Evolutionary conservation across 2,329 filamentous ascomycete species (phyloP).

Genomic region (Coccinonectria pachysandricola): DNA sequence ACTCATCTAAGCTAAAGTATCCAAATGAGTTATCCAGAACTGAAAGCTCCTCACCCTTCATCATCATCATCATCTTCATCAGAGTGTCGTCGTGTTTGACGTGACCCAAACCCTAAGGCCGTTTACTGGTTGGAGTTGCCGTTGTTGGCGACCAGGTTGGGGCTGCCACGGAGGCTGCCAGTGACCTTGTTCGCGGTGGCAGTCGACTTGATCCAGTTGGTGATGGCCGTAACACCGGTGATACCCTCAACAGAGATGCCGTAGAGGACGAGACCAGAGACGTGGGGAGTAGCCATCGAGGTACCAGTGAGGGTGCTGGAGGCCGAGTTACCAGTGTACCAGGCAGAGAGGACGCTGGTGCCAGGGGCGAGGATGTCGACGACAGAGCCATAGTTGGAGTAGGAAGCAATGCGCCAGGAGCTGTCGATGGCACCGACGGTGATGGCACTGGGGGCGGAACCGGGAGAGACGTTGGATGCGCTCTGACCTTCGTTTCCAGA

Average conservation of each 20-base stretch:
- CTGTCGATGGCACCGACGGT: conserved; percentile 28
- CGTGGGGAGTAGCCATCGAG: conserved; percentile 54
- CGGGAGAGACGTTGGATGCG: conserved; percentile 20
- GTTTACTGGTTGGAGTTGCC: conserved; percentile 23
- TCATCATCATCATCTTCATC: conserved; percentile 1
- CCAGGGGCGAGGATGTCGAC: conserved; percentile 46
- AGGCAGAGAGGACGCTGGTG: conserved; percentile 34
- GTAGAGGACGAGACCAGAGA: conserved; percentile 44
- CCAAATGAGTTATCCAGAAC: no score
- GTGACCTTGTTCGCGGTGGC: conserved; percentile 31
- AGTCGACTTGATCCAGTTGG: conserved; percentile 30
- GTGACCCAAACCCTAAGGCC: no score
- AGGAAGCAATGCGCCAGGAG: conserved; percentile 30
- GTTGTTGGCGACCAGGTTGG: conserved; percentile 42
- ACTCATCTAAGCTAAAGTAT: no score
- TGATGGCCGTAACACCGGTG: conserved; percentile 26
- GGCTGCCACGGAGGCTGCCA: conserved; percentile 28
- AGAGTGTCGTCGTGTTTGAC: no score
- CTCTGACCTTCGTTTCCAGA: conserved; percentile 39
- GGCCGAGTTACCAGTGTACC: conserved; percentile 33
- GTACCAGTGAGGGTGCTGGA: conserved; percentile 46
- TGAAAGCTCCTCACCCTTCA: not conserved
- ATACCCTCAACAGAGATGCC: conserved; percentile 34
- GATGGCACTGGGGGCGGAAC: conserved; percentile 21
- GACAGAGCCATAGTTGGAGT: conserved; percentile 38